phyloP scores from a whole-genome alignment of 352 stramenopile species.

The Globisporangium orthogonon region DNA sequence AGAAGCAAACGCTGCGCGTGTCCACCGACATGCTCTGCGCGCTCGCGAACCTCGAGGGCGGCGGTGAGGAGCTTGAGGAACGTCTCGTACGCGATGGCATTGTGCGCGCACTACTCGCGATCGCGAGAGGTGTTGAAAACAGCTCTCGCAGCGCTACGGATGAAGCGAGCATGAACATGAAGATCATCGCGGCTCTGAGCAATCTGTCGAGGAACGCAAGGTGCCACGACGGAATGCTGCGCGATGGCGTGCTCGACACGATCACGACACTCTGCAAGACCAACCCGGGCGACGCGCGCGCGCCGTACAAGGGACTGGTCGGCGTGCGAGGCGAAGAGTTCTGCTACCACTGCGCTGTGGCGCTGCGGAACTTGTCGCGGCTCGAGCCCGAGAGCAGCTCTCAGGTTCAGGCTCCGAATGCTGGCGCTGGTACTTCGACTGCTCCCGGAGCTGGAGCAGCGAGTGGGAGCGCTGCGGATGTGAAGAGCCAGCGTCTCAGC shows the following conservation, averaged over 20 bases:
- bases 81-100: slow-evolving; percentile 72
- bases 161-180: slow-evolving; percentile 29
- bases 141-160: slow-evolving; percentile 11
- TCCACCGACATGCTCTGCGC: slow-evolving; percentile 65
- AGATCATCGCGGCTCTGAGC: slow-evolving; percentile 61
- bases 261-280: slow-evolving; percentile 41
- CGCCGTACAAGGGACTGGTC: slow-evolving; percentile 54
- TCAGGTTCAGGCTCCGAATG: neutral
- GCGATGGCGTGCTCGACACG: slow-evolving; percentile 58
- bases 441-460: slow-evolving; percentile 34
- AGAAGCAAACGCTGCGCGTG: slow-evolving; percentile 38
- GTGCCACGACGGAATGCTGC: slow-evolving; percentile 72
- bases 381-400: slow-evolving; percentile 16
- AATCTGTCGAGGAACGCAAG: slow-evolving; percentile 48
- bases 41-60: slow-evolving; percentile 37
- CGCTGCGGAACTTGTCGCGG: slow-evolving; percentile 61
- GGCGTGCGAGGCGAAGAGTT: slow-evolving; percentile 62
- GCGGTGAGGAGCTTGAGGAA: slow-evolving; percentile 32
- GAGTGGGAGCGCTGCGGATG: slow-evolving; percentile 20
- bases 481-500: slow-evolving; percentile 47
- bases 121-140: slow-evolving; percentile 36
- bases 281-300: slow-evolving; percentile 28
- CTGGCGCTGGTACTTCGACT: slow-evolving; percentile 15
- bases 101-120: slow-evolving; percentile 49
- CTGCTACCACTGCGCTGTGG: slow-evolving; percentile 52